Evolutionary conservation across 177 flowering plant genomes (phyloP), one percentile per base, ranked within the genome.

Genomic region (Vitis hybrid): DNA sequence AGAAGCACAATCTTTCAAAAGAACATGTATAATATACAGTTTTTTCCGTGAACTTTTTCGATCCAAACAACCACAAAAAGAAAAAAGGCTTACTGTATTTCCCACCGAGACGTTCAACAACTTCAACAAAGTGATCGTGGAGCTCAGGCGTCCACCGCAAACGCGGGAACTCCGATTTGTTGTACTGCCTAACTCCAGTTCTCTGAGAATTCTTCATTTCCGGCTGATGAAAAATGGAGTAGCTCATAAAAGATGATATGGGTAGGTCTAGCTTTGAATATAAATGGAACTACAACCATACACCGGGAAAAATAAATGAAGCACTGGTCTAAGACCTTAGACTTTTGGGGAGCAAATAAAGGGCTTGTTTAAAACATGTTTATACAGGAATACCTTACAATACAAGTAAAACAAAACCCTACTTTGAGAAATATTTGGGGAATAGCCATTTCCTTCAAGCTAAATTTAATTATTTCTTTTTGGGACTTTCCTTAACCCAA

Each of bases 91-190:
- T 79, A 82, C 84, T 71, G 15, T 69, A 17, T 59, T 75, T 77
- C 62, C 84, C 84, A 7, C 84, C 84, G 14, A 82, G 80, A 17
- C 28, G 59, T 17, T 78, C 75, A 17, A 82, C 79, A 14, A 79
- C 75, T 49, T 75, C 63, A 18, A 69, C 70, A 53, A 82, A 82
- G 60, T 13, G 69, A 6, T 69, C 44, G 51, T 82, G 82, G 44
- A 82, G 84, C 52, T 79, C 77, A 3, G 74, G 75, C 18, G 80
- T 77, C 84, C 84, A 82, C 31, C 79, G 71, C 64, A 82, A 62
- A 10, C 84, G 77, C 3, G 82, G 84, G n/a, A 62, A 24, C 18
- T 79, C 71, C 2, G 84, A 77, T 73, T 77, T 82, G 33, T 56
- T 73, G 77, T 82, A 82, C 19, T 70, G 73, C 51, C 84, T 79